Evolutionary conservation across 495 filamentous ascomycete species (phyloP).

Genomic region (Penicillium samsonianum): DNA sequence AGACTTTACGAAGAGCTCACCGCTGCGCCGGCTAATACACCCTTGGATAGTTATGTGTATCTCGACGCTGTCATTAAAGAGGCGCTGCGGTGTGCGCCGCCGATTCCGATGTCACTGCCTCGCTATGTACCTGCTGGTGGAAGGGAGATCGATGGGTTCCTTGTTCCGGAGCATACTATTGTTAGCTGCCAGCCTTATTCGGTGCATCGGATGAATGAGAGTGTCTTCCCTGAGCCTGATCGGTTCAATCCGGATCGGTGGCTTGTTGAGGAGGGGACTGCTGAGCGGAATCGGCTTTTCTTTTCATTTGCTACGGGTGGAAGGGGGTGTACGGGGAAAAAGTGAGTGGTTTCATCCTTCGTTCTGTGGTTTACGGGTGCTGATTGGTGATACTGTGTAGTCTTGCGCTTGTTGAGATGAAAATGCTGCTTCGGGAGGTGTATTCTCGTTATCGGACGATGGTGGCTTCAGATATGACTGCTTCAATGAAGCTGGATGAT

Average conservation of each 20-base stretch:
- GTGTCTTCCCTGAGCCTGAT: constrained; percentile 57
- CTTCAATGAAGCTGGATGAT: constrained; percentile 56
- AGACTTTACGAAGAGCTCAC: constrained; percentile 51
- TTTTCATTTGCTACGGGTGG: constrained; percentile 49
- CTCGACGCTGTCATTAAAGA: constrained; percentile 65
- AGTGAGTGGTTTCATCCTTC: constrained; percentile 32
- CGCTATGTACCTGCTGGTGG: constrained; percentile 56
- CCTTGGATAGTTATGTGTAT: constrained; percentile 55
- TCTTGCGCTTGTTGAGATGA: constrained; percentile 68
- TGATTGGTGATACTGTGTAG: constrained; percentile 46
- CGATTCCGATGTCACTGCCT: constrained; percentile 68
- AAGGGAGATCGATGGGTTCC: constrained; percentile 36
- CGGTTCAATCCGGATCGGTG: constrained; percentile 64
- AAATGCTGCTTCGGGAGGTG: constrained; percentile 56
- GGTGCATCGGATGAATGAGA: constrained; percentile 60
- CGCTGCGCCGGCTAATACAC: constrained; percentile 16
- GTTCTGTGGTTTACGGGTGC: constrained; percentile 36
- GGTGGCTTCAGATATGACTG: constrained; percentile 53
- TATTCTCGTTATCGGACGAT: constrained; percentile 58
- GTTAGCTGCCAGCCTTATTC: constrained; percentile 68
- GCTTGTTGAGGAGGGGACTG: constrained; percentile 51
- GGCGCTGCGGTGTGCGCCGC: constrained; percentile 57
- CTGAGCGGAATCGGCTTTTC: constrained; percentile 44
- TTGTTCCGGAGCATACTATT: constrained; percentile 60
- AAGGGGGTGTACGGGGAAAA: constrained; percentile 48